Evolutionary conservation across 1,139 yeast genomes (phyloP).

Genomic region (Sporopachydermia cereana): DNA sequence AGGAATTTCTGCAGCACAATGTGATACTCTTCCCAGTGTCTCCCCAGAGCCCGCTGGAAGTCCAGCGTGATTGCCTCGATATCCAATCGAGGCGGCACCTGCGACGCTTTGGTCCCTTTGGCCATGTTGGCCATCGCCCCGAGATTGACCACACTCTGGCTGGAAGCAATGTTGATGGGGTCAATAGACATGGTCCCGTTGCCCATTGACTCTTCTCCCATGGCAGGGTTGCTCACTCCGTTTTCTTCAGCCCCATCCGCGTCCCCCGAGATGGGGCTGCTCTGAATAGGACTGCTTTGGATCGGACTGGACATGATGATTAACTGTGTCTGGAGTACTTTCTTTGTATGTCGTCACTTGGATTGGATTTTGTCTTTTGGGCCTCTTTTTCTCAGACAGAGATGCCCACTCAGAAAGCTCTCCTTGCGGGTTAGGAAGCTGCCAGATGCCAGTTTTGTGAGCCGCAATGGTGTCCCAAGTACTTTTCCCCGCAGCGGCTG

Average conservation of each 20-base stretch:
- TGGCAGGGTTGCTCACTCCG: background rate
- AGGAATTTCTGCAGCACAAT: conserved; percentile 65
- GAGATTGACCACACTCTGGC: conserved; percentile 1
- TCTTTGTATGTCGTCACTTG: too few relatives aligned
- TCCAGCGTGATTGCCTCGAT: conserved; percentile 63
- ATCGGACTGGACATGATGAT: background rate
- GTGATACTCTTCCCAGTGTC: conserved; percentile 79
- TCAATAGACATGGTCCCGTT: background rate
- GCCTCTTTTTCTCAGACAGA: too few relatives aligned
- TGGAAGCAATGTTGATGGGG: conserved; percentile 3
- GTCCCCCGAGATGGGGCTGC: background rate
- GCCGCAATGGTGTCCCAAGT: too few relatives aligned
- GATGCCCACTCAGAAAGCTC: too few relatives aligned
- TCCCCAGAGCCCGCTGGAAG: conserved; percentile 60
- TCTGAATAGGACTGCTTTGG: background rate
- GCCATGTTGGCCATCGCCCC: background rate
- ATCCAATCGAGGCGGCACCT: conserved; percentile 37
- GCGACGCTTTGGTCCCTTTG: background rate
- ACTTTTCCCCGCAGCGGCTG: too few relatives aligned
- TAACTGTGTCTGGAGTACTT: too few relatives aligned
- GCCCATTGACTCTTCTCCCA: background rate
- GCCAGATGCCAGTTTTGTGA: too few relatives aligned
- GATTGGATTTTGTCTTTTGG: too few relatives aligned
- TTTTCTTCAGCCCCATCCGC: background rate
- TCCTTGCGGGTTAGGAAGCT: too few relatives aligned